Conservation (phyloP, 2,329 filamentous ascomycete species). For the Fonsecaea nubica region DNA sequence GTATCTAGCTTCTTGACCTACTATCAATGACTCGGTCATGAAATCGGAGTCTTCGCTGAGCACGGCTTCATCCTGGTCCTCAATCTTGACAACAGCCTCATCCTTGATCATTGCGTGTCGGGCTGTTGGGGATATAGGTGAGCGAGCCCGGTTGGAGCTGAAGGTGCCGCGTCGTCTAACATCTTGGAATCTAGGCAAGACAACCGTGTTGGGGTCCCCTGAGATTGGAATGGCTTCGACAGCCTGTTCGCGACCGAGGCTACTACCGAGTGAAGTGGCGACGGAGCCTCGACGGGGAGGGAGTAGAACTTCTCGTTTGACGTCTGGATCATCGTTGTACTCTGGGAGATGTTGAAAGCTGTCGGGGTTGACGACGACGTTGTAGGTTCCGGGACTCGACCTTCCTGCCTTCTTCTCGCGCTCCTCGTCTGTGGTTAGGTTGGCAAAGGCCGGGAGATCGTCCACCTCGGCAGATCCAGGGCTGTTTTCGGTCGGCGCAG, state of each 20-base stretch:
- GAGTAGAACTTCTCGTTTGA: conserved; percentile 39
- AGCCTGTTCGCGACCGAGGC: conserved; percentile 42
- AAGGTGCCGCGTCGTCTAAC: conserved; percentile 45
- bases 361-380: conserved; percentile 61
- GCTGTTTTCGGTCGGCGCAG: conserved; percentile 41
- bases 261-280: conserved; percentile 42
- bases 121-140: conserved; percentile 45
- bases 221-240: conserved; percentile 35
- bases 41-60: conserved; percentile 28
- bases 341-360: conserved; percentile 62
- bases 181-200: conserved; percentile 60
- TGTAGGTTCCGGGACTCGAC: conserved; percentile 60
- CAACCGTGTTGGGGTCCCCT: conserved; percentile 57
- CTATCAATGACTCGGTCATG: conserved; percentile 6
- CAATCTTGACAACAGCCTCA: conserved; percentile 20
- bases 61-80: conserved; percentile 28
- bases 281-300: conserved; percentile 41
- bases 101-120: conserved; percentile 25
- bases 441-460: conserved; percentile 61
- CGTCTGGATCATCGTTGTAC: conserved; percentile 51
- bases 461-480: conserved; percentile 49
- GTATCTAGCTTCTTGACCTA: conserved; percentile 45
- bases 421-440: conserved; percentile 63
- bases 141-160: conserved; percentile 42
- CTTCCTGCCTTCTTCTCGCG: conserved; percentile 63